These are phyloP conservation scores for Stemphylium lycopersici DNA, from an alignment of 2,329 filamentous ascomycete genomes.

Conservation along the genomic window DNA sequence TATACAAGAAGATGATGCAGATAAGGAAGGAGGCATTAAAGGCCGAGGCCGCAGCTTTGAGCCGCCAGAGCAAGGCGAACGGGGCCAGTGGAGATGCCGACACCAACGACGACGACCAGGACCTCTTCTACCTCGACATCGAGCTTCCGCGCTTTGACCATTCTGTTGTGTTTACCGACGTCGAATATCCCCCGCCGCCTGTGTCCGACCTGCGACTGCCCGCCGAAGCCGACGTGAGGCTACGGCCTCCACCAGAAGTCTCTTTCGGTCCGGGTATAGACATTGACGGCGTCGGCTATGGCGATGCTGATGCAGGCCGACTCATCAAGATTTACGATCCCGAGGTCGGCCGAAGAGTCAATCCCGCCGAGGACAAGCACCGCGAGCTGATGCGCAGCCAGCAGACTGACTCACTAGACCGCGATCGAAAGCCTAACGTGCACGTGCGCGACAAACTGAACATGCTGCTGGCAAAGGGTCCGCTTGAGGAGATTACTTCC, in stretches of 20 bases:
- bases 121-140: conserved; percentile 82
- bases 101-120: conserved; percentile 57
- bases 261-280: conserved; percentile 90
- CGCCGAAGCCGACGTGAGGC: conserved; percentile 66
- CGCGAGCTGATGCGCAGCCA: conserved; percentile 88
- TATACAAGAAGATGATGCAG: conserved; percentile 89
- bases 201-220: conserved; percentile 75
- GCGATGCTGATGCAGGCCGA: conserved; percentile 60
- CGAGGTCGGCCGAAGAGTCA: conserved; percentile 85
- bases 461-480: conserved; percentile 86
- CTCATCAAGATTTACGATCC: conserved; percentile 91
- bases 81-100: conserved; percentile 32
- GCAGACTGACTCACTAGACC: conserved; percentile 90
- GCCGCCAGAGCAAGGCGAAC: conserved; percentile 27
- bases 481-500: conserved; percentile 82
- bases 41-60: conserved; percentile 48
- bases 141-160: conserved; percentile 96
- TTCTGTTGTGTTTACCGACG: conserved; percentile 90
- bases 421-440: conserved; percentile 93
- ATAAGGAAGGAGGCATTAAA: conserved; percentile 51
- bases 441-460: conserved; percentile 95
- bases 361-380: conserved; percentile 95
- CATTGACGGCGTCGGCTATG: conserved; percentile 63
- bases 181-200: conserved; percentile 86
- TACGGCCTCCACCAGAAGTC: conserved; percentile 85